Conservation (phyloP, 305 asterid species). For the Fraxinus nigra region DNA sequence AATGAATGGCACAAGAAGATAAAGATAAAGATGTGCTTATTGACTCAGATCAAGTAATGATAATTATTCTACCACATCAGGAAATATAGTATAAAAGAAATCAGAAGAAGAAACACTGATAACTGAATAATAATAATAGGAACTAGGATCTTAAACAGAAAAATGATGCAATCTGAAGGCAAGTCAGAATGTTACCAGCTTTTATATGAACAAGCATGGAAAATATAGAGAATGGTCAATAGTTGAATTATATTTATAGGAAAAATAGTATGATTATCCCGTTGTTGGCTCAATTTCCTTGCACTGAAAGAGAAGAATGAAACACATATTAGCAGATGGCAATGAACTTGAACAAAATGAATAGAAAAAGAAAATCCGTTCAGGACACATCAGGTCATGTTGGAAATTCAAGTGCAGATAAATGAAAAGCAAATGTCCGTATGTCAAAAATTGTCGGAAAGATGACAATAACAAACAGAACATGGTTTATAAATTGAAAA, state of each 20-base stretch:
- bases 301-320: constrained; percentile 15
- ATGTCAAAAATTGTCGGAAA: not conserved
- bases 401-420: not conserved
- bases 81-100: not conserved
- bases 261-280: not conserved
- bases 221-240: not conserved
- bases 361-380: not conserved
- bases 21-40: not conserved
- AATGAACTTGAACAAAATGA: not conserved
- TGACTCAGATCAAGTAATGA: not conserved
- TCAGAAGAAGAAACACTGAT: not conserved
- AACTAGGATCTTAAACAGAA: constrained; percentile 6
- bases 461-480: not conserved
- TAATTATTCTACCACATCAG: not conserved
- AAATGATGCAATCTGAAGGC: not conserved
- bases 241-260: not conserved
- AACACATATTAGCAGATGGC: constrained; percentile 1
- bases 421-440: not conserved
- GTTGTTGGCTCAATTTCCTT: not conserved
- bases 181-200: not conserved
- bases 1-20: not conserved
- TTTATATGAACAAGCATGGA: constrained; percentile 3
- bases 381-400: not conserved
- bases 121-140: constrained; percentile 6
- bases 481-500: not conserved